Evolutionary conservation across 306 rosid genomes (phyloP).

Genomic region (Dalbergia oliveri): DNA sequence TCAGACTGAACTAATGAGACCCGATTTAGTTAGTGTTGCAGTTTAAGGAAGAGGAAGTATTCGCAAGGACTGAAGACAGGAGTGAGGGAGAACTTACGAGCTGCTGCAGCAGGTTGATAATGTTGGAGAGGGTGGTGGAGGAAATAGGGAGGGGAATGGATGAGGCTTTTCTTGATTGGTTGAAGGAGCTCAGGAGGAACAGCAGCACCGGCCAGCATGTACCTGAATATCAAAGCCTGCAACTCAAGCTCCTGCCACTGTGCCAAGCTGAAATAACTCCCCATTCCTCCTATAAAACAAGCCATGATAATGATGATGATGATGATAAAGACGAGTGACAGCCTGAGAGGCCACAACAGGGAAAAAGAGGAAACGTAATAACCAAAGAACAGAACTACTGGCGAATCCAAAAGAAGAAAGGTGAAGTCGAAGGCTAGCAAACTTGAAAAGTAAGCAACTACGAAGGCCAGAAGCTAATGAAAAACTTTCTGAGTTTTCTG

Average conservation of each 20-base stretch:
- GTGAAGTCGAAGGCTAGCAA: conserved; percentile 10
- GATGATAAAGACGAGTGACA: background rate
- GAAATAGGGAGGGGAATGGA: conserved; percentile 56
- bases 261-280: conserved; percentile 78
- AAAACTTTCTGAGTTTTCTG: conserved; percentile 35
- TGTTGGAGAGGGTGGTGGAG: conserved; percentile 75
- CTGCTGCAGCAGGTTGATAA: conserved; percentile 68
- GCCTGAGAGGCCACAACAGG: background rate
- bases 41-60: too few relatives aligned
- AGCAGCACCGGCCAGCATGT: conserved; percentile 87
- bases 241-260: conserved; percentile 99
- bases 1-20: too few relatives aligned
- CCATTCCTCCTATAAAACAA: conserved; percentile 61
- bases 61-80: background rate
- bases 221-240: conserved; percentile 88
- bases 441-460: conserved; percentile 41
- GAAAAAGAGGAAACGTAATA: background rate
- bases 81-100: conserved; percentile 62
- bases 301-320: background rate
- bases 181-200: conserved; percentile 93
- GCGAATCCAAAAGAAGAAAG: conserved; percentile 27
- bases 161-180: conserved; percentile 85
- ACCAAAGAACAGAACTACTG: conserved; percentile 1
- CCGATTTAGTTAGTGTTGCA: background rate
- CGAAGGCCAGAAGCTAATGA: conserved; percentile 31